Conservation (phyloP, 2,329 filamentous ascomycete species). For the Bipolaris gigantea region DNA sequence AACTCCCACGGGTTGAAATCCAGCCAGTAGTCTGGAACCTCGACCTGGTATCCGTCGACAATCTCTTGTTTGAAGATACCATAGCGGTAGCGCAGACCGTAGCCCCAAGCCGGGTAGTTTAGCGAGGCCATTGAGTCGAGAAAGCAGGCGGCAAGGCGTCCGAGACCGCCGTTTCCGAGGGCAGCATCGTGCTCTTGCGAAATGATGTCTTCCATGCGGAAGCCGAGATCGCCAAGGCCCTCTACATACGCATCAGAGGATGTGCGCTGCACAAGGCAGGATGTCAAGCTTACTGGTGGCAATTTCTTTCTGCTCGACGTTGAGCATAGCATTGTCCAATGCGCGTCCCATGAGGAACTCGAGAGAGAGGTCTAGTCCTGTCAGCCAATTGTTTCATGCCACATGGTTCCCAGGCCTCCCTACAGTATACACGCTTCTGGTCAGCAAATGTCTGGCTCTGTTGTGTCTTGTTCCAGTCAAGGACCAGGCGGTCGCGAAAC, state of each 20-base stretch:
- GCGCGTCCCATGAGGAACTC: constrained; percentile 98
- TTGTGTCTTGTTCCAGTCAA: constrained; percentile 98
- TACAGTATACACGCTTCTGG: constrained; percentile 90
- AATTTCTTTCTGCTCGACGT: constrained; percentile 82
- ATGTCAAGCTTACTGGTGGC: constrained; percentile 66
- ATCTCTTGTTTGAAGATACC: constrained; percentile 99
- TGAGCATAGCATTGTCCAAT: constrained; percentile 98
- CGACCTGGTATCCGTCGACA: constrained; percentile 94
- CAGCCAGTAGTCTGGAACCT: constrained; percentile 98
- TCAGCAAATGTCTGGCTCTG: constrained; percentile 91
- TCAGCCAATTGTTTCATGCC: constrained; percentile 13
- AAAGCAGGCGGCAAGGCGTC: constrained; percentile 93
- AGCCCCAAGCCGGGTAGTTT: constrained; percentile 96
- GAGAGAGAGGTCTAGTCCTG: constrained; percentile 72
- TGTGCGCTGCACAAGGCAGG: background rate
- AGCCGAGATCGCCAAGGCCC: constrained; percentile 85
- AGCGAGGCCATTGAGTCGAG: constrained; percentile 93
- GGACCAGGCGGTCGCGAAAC: constrained; percentile 87
- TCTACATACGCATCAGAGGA: constrained; percentile 54
- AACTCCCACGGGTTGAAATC: constrained; percentile 99
- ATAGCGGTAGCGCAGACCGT: constrained; percentile 92
- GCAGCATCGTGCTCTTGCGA: constrained; percentile 94
- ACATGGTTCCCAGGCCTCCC: constrained; percentile 17
- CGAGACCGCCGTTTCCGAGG: constrained; percentile 92
- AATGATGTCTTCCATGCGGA: constrained; percentile 95